Conservation (phyloP, 176 grass and related monocot genomes). For the Ampelocalamus luodianensis region DNA sequence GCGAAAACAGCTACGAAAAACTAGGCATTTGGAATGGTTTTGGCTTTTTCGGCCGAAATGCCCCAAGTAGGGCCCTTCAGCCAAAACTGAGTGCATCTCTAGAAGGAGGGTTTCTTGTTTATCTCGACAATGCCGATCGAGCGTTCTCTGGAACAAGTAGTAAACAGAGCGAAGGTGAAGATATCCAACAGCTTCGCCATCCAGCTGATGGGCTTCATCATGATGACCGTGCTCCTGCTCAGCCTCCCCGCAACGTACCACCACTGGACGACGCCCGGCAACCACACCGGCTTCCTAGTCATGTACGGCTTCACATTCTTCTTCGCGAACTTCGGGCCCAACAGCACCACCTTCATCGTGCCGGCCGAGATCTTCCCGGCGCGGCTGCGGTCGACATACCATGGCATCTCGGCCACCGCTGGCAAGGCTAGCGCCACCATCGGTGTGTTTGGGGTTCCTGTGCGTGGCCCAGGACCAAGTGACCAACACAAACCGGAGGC, state of each 20-base stretch:
- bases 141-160: too few species aligned
- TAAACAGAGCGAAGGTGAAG: too few species aligned
- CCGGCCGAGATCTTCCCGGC: slow-evolving; percentile 74
- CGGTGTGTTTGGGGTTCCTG: slow-evolving; percentile 77
- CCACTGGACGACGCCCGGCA: slow-evolving; percentile 54
- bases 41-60: too few species aligned
- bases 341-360: slow-evolving; percentile 73
- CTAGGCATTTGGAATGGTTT: too few species aligned
- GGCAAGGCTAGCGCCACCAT: slow-evolving; percentile 75
- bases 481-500: slow-evolving; percentile 43
- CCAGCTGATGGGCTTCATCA: slow-evolving; percentile 15
- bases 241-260: slow-evolving; percentile 56
- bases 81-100: too few species aligned
- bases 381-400: slow-evolving; percentile 58
- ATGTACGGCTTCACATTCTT: slow-evolving; percentile 73
- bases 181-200: slow-evolving; percentile 56
- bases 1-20: too few species aligned
- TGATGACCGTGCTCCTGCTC: slow-evolving; percentile 56
- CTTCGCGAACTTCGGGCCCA: slow-evolving; percentile 80
- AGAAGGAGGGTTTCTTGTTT: too few species aligned
- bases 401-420: slow-evolving; percentile 46
- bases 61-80: too few species aligned
- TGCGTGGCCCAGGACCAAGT: slow-evolving; percentile 61
- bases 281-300: slow-evolving; percentile 56
- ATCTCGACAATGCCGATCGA: too few species aligned